Evolutionary conservation across 306 rosid genomes (phyloP), one percentile per base, ranked within the genome.

Genomic region (Pterocarpus macrocarpus): DNA sequence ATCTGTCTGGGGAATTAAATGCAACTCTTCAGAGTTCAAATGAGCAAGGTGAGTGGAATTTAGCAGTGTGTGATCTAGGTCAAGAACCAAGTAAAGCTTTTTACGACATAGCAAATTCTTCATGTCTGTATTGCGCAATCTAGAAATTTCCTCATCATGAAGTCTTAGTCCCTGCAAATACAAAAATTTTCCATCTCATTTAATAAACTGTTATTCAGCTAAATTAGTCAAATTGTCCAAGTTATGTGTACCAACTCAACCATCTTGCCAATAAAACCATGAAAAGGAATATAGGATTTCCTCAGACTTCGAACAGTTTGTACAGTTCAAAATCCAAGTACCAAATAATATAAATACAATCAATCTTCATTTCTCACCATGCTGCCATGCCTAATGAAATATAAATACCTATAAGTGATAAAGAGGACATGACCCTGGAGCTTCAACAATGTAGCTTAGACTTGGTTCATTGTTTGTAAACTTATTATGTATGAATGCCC

Each of bases 1-100:
- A 84, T 90, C 94, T 64, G 89, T 36, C 83, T 89, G 92, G 80
- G 77, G 38, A 73, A 66, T 77, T 45, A 96, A 89, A 80, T 94
- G 86, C 16, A 85, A 85, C 83, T 94, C 97, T 58, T 92, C 94
- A 13, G 88, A 16, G 38, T 84, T 86, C 84, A 96, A 17, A 74
- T 88, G 80, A 55, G 53, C 59, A 13, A 93, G 90, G 50, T 47
- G 85, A 39, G 98, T 90, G 58, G 98, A 90, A 79, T 96, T 92
- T 41, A 94, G 82, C 38, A 96, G 72, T 2, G 99, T 96, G 75
- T 94, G 98, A 85, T 96, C 98, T 14, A 96, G 90, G 84, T 96
- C 98, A 84, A 93, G 98, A 73, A 96, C 89, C 90, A 94, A 82
- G 78, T 81, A 87, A 11, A 96, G 97, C 81, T 92, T 96, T 83